Conservation (phyloP, 2,329 filamentous ascomycete species). For the Ascochyta koolunga region DNA sequence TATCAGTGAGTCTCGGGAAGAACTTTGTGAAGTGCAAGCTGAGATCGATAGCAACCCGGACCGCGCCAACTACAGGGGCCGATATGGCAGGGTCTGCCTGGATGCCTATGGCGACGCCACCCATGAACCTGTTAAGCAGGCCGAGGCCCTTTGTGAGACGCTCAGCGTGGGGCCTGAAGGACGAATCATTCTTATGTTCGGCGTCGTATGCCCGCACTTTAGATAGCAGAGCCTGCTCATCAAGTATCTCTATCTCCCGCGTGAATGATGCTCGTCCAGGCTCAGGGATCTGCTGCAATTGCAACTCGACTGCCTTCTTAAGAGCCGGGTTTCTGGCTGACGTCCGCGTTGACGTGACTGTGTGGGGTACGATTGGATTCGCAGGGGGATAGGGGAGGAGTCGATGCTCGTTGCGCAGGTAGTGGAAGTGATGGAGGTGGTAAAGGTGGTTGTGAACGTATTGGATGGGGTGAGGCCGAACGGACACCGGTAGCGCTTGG, state of each 20-base stretch:
- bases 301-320: too few relatives aligned
- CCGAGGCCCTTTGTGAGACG: slow-evolving; percentile 22
- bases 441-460: too few relatives aligned
- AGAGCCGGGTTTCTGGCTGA: too few relatives aligned
- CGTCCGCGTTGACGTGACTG: too few relatives aligned
- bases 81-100: slow-evolving; percentile 25
- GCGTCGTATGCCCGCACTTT: slow-evolving; percentile 13
- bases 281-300: too few relatives aligned
- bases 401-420: too few relatives aligned
- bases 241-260: slow-evolving; percentile 11
- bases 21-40: slow-evolving; percentile 23
- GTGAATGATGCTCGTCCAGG: slow-evolving; percentile 23
- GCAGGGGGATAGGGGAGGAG: too few relatives aligned
- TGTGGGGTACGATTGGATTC: too few relatives aligned
- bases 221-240: slow-evolving; percentile 18
- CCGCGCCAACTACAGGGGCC: slow-evolving; percentile 25
- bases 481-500: too few relatives aligned
- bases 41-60: slow-evolving; percentile 27
- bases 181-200: slow-evolving; percentile 21
- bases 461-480: too few relatives aligned
- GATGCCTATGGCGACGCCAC: slow-evolving; percentile 24
- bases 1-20: slow-evolving; percentile 26
- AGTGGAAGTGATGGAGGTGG: too few relatives aligned
- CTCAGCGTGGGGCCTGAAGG: slow-evolving; percentile 23
- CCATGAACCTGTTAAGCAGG: slow-evolving; percentile 28